Base-by-base conservation (phyloP, 352 stramenopile species). In the Pythium graminicola region DNA sequence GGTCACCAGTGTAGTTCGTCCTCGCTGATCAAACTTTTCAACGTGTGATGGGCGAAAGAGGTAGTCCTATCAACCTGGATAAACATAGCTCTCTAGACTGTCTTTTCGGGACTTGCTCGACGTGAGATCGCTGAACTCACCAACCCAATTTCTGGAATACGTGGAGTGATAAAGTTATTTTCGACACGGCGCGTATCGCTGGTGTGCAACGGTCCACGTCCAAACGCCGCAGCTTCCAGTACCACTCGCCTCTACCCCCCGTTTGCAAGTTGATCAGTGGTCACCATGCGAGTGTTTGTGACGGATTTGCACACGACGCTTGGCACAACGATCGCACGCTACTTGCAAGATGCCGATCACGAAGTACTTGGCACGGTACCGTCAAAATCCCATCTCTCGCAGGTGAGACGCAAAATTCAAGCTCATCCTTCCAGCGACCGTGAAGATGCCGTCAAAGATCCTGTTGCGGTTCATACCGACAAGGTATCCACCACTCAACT, bases 211-310 rank as follows among this genome's bases (percentile, higher is more conserved):
- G 22, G 35, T 45, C 46, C 32, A 23, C 40, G 6, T 11, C 33
- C 46, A 54, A 54, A 24, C 31, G 32, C 4, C 45, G 45, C 45
- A 8, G 13, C 42, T n/a, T 22, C 9, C 31, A 14, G 39, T 46
- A 24, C 9, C 27, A 31, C 42, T 13, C 10, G 14, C 17, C 19
- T 22, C 22, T 46, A 3, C 2, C 5, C 19, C 17, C 60, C 64
- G 54, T 57, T 65, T 54, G 67, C 57, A 23, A 40, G 27, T 14
- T 45, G 13, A 29, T 31, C 42, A 28, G 6, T 10, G 8, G n/a
- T 19, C 6, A 45, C 26, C 14, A 88, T 86, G 79, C 76, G 76
- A 40, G 70, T 92, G 52, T 89, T 92, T 63, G 72, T 92, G 60
- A 69, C 74, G 13, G 73, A 88, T 44, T 58, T 92, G 45, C 65